Percentiles rank a stretch among this genome's conserved stretches.
These are phyloP conservation scores for Phlyctochytrium bullatum DNA, from an alignment of 192 early-diverging fungal genomes.

Conservation along the genomic window DNA sequence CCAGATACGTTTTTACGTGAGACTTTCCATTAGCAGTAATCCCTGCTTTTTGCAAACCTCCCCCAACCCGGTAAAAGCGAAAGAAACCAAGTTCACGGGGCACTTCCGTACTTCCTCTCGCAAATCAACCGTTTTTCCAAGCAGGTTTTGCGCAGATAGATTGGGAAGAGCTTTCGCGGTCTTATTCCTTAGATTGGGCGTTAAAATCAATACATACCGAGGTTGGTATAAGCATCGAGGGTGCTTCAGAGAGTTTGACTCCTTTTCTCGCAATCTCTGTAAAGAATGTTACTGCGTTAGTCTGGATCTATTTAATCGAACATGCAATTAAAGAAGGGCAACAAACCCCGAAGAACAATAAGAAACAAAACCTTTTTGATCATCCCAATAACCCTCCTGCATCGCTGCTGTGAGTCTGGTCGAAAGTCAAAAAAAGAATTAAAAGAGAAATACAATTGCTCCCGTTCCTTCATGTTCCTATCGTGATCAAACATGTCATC, in stretches of 20 bases:
- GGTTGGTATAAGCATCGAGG: slow-evolving; percentile 21
- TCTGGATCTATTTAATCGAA: background rate
- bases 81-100: slow-evolving; percentile 35
- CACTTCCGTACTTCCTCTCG: slow-evolving; percentile 16
- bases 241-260: slow-evolving; percentile 49
- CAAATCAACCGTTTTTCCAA: slow-evolving; percentile 28
- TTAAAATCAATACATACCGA: too few relatives aligned
- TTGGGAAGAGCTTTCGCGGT: slow-evolving; percentile 28
- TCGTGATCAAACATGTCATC: slow-evolving; percentile 36
- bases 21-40: background rate
- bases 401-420: slow-evolving; percentile 33
- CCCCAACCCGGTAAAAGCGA: slow-evolving; percentile 45
- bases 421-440: background rate
- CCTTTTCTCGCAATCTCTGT: slow-evolving; percentile 42
- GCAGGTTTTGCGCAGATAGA: slow-evolving; percentile 27
- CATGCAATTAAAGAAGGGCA: background rate
- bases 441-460: slow-evolving; percentile 37
- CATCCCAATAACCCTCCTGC: slow-evolving; percentile 36
- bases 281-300: too few relatives aligned
- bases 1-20: slow-evolving; percentile 28
- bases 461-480: slow-evolving; percentile 19
- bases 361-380: slow-evolving; percentile 31
- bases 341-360: background rate
- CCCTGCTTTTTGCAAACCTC: slow-evolving; percentile 16
- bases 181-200: too few relatives aligned